These are phyloP conservation scores for Kockovaella imperatae DNA, from an alignment of 768 basidiomycete genomes.

Conservation along the genomic window DNA sequence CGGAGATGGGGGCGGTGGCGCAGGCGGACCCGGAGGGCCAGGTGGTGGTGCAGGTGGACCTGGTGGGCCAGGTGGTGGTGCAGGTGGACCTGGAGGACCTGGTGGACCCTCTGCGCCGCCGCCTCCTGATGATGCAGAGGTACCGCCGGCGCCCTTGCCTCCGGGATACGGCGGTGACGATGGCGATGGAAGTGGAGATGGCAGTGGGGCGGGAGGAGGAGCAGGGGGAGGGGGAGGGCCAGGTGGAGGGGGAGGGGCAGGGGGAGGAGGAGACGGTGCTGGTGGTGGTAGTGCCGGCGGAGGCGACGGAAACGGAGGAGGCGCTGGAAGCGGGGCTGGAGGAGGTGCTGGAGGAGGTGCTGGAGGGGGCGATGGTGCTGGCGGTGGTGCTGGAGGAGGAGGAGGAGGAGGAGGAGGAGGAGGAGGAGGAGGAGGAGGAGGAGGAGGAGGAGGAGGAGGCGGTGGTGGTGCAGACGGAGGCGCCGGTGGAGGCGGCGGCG, in stretches of 20 bases:
- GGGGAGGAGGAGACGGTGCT: background rate
- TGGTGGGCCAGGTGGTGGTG: background rate
- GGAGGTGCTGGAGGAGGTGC: background rate
- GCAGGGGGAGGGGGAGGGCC: background rate
- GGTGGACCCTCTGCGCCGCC: background rate
- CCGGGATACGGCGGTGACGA: constrained; percentile 2
- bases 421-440: background rate
- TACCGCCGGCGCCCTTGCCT: too few species aligned
- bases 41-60: background rate
- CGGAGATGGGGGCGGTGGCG: constrained; percentile 1
- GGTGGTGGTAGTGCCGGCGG: background rate
- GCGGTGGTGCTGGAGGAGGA: constrained; percentile 4
- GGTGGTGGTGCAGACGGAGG: background rate
- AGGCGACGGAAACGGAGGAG: background rate
- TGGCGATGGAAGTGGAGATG: background rate
- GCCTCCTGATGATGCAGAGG: background rate
- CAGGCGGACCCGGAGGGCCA: background rate
- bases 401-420: background rate
- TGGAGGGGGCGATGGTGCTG: constrained; percentile 2
- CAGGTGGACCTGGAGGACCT: background rate
- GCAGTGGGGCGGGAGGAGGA: background rate
- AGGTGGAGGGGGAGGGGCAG: background rate
- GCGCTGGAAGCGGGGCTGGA: background rate
- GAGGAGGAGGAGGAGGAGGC: background rate
- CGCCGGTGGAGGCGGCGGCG: too few species aligned